Conservation (phyloP, 176 grass and related monocot species). For the Triticum urartu region DNA sequence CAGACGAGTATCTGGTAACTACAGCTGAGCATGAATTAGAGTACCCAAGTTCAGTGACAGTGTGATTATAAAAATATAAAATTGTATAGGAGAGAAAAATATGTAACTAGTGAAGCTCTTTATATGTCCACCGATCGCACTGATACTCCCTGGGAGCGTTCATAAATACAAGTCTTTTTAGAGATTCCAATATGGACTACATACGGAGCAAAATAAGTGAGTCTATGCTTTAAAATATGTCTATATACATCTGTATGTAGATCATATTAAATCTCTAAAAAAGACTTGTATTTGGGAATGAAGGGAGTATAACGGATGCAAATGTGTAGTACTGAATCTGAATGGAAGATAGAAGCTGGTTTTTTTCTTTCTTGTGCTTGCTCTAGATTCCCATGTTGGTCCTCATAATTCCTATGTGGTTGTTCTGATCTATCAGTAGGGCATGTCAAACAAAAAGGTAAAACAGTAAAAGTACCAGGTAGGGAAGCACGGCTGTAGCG, state of each 20-base stretch:
- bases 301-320: background rate
- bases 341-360: background rate
- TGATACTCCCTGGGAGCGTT: background rate
- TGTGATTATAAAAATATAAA: background rate
- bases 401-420: background rate
- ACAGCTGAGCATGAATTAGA: slow-evolving; percentile 11
- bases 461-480: too few relatives aligned
- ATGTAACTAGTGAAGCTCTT: background rate
- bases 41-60: background rate
- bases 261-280: too few relatives aligned
- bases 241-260: too few relatives aligned
- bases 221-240: too few relatives aligned
- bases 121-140: background rate
- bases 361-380: background rate
- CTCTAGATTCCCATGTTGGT: background rate
- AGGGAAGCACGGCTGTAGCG: too few relatives aligned
- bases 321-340: background rate
- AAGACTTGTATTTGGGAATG: too few relatives aligned
- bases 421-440: too few relatives aligned
- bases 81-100: background rate
- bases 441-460: too few relatives aligned
- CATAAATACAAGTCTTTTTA: too few relatives aligned
- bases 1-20: background rate
- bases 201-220: too few relatives aligned
- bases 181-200: too few relatives aligned